A percentile compares a stretch with the other conserved stretches of the same genome.
Evolutionary conservation across 2,329 filamentous ascomycete genomes (phyloP).

Genomic region (Aspergillus tamarii): DNA sequence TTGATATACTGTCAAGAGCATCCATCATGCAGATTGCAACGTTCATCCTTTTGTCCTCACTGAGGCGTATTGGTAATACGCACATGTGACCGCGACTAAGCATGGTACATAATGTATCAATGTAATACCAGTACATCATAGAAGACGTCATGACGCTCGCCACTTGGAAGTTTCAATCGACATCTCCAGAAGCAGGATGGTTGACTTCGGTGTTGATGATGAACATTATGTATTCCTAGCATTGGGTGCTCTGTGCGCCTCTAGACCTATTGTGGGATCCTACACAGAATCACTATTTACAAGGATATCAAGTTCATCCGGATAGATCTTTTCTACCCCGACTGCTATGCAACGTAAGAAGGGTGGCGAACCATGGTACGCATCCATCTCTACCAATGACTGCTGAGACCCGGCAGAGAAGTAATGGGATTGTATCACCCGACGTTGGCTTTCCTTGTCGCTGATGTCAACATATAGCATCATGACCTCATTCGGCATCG

Average conservation of each 20-base stretch:
- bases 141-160: neutral
- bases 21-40: neutral
- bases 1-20: neutral
- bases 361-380: neutral
- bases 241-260: neutral
- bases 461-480: neutral
- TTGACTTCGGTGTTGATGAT: neutral
- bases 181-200: neutral
- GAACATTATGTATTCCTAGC: neutral
- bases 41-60: too few relatives aligned
- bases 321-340: neutral
- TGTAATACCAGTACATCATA: neutral
- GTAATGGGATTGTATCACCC: neutral
- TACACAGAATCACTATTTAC: rapidly evolving
- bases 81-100: neutral
- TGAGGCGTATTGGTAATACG: neutral
- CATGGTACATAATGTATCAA: rapidly evolving
- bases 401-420: neutral
- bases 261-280: neutral
- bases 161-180: neutral
- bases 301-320: neutral
- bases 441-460: neutral
- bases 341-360: neutral
- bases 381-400: neutral
- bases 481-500: neutral